A percentile compares a stretch with the other conserved stretches of the same genome.
Conservation (phyloP, 2,329 filamentous ascomycete genomes). For the Xylariaceae sp. region DNA sequence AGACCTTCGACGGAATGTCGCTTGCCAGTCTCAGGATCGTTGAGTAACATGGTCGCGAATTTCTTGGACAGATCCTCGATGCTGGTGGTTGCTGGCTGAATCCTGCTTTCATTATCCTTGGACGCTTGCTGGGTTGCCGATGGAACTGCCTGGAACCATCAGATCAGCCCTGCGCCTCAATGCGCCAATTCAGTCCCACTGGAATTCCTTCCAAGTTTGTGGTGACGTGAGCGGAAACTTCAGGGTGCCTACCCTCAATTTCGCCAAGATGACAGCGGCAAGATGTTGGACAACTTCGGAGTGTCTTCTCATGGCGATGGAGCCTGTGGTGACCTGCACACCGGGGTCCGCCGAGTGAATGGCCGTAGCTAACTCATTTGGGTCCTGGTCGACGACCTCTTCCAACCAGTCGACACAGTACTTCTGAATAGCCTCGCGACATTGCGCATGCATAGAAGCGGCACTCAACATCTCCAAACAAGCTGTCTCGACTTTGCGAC, state of each 20-base stretch:
- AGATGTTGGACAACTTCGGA: slow-evolving; percentile 67
- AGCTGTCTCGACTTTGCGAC: slow-evolving; percentile 82
- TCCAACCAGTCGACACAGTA: slow-evolving; percentile 89
- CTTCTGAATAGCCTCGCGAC: slow-evolving; percentile 82
- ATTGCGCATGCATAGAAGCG: slow-evolving; percentile 83
- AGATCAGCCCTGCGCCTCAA: slow-evolving; percentile 38
- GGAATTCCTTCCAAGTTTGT: slow-evolving; percentile 33
- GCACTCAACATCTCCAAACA: slow-evolving; percentile 90
- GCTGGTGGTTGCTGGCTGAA: slow-evolving; percentile 63
- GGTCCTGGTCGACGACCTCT: slow-evolving; percentile 77
- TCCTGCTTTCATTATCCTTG: slow-evolving; percentile 49
- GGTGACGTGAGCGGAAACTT: slow-evolving; percentile 42
- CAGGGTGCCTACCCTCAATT: slow-evolving; percentile 63
- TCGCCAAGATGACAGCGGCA: slow-evolving; percentile 78
- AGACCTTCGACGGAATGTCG: slow-evolving; percentile 86
- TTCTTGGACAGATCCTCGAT: slow-evolving; percentile 70
- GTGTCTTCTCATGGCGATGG: slow-evolving; percentile 66
- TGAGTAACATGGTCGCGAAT: slow-evolving; percentile 71
- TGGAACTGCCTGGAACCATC: slow-evolving; percentile 60
- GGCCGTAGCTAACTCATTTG: slow-evolving; percentile 59
- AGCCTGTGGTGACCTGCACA: slow-evolving; percentile 65
- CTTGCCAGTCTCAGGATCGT: slow-evolving; percentile 61
- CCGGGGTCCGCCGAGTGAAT: slow-evolving; percentile 59
- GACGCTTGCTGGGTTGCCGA: slow-evolving; percentile 47
- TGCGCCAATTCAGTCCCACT: slow-evolving; percentile 36